Evolutionary conservation across 2,329 filamentous ascomycete species (phyloP).

Genomic region (Botrytis elliptica): DNA sequence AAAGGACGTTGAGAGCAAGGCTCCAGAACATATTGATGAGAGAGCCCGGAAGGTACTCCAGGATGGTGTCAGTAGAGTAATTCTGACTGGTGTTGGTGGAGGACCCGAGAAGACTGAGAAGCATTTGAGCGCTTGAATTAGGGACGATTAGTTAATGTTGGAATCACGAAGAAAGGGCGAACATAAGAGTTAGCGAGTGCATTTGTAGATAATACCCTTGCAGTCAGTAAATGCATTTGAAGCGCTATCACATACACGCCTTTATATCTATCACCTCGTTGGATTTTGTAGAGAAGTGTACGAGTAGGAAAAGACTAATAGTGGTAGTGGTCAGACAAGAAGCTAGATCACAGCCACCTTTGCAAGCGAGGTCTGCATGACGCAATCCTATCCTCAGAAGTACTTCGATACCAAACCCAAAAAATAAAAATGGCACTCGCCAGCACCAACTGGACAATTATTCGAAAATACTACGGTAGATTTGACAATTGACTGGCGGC

Average conservation of each 20-base stretch:
- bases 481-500: background rate
- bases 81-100: constrained; percentile 87
- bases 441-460: too few species aligned
- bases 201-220: constrained; percentile 8
- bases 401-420: background rate
- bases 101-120: constrained; percentile 80
- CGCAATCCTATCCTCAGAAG: background rate
- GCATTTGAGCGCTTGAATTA: constrained; percentile 58
- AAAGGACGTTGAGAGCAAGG: constrained; percentile 50
- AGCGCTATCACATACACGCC: background rate
- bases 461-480: background rate
- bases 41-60: constrained; percentile 65
- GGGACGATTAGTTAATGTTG: background rate
- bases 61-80: constrained; percentile 82
- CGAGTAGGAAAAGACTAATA: background rate
- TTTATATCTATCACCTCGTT: background rate
- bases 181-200: background rate
- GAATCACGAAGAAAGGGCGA: background rate
- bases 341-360: background rate
- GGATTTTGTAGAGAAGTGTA: background rate
- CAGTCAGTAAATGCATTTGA: background rate
- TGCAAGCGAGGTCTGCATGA: background rate
- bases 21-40: constrained; percentile 61
- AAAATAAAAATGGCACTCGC: background rate
- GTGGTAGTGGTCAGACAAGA: background rate